phyloP scores from a whole-genome alignment of 805 yeast species.

The Candida quercuum region DNA sequence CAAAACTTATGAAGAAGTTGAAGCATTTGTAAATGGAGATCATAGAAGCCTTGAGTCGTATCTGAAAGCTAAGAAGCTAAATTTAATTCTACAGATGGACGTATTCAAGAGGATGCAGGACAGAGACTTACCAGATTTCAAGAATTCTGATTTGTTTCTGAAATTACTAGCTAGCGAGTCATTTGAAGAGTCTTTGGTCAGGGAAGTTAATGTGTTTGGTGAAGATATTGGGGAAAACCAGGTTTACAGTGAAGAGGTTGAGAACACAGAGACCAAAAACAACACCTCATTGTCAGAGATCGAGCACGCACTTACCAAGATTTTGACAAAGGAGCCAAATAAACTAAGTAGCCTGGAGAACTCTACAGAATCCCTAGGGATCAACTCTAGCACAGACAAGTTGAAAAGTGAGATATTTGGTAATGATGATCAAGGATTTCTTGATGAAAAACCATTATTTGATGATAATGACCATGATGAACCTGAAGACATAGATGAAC shows the following conservation, averaged over 20 bases:
- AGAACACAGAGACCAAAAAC: neutral
- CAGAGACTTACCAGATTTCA: slow-evolving; percentile 54
- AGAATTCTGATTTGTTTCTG: slow-evolving; percentile 49
- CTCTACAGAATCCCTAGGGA: neutral
- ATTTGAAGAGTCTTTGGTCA: slow-evolving; percentile 24
- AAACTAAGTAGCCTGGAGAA: neutral
- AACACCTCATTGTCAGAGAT: slow-evolving; percentile 22
- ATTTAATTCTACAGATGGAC: slow-evolving; percentile 54
- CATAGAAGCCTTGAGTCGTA: slow-evolving; percentile 28
- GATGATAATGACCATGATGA: slow-evolving; percentile 23
- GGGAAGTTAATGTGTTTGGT: slow-evolving; percentile 22
- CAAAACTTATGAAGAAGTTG: slow-evolving; percentile 29
- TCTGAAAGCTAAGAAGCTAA: slow-evolving; percentile 48
- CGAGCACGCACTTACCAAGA: slow-evolving; percentile 27
- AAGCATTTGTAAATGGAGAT: slow-evolving; percentile 27
- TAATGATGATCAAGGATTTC: slow-evolving; percentile 13
- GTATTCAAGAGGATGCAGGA: slow-evolving; percentile 46
- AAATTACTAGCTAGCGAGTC: slow-evolving; percentile 43
- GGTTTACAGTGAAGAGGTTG: slow-evolving; percentile 1
- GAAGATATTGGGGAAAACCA: slow-evolving; percentile 1
- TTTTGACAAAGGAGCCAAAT: slow-evolving; percentile 19
- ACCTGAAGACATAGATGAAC: too few species aligned
- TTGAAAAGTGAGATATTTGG: slow-evolving; percentile 23
- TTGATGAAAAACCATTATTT: slow-evolving; percentile 21
- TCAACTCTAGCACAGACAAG: neutral